Evolutionary conservation across 305 asterid species (phyloP).

Genomic region (Plantago rigida): DNA sequence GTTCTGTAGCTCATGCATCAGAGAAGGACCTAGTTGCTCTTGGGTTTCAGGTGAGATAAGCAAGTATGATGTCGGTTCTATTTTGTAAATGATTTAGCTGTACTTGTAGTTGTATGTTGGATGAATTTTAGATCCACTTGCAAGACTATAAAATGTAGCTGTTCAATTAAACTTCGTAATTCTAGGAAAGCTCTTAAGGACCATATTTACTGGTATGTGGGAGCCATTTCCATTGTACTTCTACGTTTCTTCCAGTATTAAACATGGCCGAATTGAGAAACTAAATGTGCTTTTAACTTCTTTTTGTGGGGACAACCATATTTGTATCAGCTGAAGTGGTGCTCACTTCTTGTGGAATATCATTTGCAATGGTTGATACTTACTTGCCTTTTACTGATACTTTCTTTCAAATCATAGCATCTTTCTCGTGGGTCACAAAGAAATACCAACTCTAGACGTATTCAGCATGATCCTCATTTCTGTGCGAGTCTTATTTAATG

Average conservation of each 20-base stretch:
- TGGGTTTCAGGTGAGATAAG: slow-evolving; percentile 84
- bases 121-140: slow-evolving; percentile 15
- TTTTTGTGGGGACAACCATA: slow-evolving; percentile 3
- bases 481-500: slow-evolving; percentile 22
- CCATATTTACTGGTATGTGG: neutral
- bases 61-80: slow-evolving; percentile 15
- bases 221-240: neutral
- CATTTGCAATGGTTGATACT: slow-evolving; percentile 3
- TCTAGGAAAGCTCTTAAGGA: slow-evolving; percentile 9
- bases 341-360: neutral
- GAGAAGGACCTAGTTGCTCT: slow-evolving; percentile 87
- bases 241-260: slow-evolving; percentile 15
- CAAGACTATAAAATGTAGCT: slow-evolving; percentile 3
- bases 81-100: neutral
- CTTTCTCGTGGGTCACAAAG: slow-evolving; percentile 9
- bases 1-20: slow-evolving; percentile 75
- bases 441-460: slow-evolving; percentile 16
- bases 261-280: neutral
- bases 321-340: slow-evolving; percentile 11
- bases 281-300: neutral
- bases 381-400: neutral
- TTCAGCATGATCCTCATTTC: slow-evolving; percentile 10
- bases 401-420: slow-evolving; percentile 11
- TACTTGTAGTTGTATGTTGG: neutral
- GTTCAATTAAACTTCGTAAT: slow-evolving; percentile 4